These are phyloP conservation scores for Ilex paraguariensis DNA, from an alignment of 305 asterid genomes.

Conservation along the genomic window DNA sequence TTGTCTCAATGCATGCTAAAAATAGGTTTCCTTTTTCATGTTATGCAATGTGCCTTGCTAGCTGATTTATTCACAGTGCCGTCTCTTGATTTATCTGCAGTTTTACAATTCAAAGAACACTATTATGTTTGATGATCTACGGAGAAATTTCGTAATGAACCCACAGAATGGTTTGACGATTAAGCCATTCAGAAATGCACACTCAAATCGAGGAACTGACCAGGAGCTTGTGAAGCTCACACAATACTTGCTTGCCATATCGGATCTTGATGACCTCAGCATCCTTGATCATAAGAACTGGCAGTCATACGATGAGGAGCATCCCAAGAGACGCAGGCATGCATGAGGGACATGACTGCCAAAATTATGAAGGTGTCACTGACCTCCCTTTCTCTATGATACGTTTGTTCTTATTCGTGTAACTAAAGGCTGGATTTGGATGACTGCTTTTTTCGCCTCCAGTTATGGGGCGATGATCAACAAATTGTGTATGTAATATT, in stretches of 20 bases:
- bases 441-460: too few species aligned
- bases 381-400: too few species aligned
- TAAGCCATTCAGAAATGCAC: constrained; percentile 82
- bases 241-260: constrained; percentile 78
- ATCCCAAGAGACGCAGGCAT: constrained; percentile 69
- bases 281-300: constrained; percentile 70
- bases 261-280: constrained; percentile 79
- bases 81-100: constrained; percentile 37
- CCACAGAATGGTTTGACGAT: constrained; percentile 84
- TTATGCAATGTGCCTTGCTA: not conserved
- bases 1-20: too few species aligned
- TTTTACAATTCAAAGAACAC: constrained; percentile 72
- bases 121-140: constrained; percentile 87
- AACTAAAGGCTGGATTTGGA: too few species aligned
- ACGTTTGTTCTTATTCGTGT: too few species aligned
- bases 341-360: constrained; percentile 4
- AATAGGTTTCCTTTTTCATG: not conserved
- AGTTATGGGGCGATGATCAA: too few species aligned
- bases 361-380: too few species aligned
- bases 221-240: constrained; percentile 86
- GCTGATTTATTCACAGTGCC: constrained; percentile 7
- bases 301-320: constrained; percentile 66
- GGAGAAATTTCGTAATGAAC: constrained; percentile 95
- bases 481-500: too few species aligned
- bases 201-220: constrained; percentile 64